These are phyloP conservation scores for Cryptococcus deneoformans DNA, from an alignment of 1,284 basidiomycete genomes.

Conservation along the genomic window DNA sequence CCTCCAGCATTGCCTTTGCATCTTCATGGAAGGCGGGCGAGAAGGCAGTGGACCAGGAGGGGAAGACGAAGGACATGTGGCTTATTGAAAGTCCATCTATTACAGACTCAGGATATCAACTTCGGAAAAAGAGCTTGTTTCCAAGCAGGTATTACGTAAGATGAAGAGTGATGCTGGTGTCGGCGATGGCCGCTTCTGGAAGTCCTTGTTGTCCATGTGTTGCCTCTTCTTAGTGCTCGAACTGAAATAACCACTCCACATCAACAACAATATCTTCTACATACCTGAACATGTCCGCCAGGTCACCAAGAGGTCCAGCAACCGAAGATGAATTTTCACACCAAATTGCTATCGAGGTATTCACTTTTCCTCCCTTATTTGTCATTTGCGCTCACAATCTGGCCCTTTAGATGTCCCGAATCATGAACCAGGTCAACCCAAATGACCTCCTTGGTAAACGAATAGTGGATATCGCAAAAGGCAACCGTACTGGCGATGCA, in stretches of 20 bases:
- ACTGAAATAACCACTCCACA: no score
- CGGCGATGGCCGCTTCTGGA: no score
- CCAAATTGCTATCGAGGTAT: constrained; percentile 63
- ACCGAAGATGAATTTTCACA: constrained; percentile 61
- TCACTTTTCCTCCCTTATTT: constrained; percentile 3
- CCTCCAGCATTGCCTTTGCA: constrained; percentile 90
- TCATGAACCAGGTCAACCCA: constrained; percentile 72
- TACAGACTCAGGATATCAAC: no score
- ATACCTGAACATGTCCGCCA: background rate
- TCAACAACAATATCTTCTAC: no score
- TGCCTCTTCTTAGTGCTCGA: no score
- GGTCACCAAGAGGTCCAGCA: background rate
- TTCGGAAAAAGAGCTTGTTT: no score
- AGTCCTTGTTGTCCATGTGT: no score
- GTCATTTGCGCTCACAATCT: background rate
- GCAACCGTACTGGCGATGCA: constrained; percentile 58
- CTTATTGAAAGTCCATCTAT: no score
- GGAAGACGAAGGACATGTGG: constrained; percentile 92
- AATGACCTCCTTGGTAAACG: constrained; percentile 75
- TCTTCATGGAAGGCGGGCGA: constrained; percentile 91
- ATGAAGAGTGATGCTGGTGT: no score
- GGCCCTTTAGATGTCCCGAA: constrained; percentile 62
- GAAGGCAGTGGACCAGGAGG: constrained; percentile 84
- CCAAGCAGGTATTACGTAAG: no score
- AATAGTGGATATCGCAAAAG: constrained; percentile 75